These are phyloP conservation scores for Saturnispora dispora DNA, from an alignment of 805 yeast species.

Conservation along the genomic window DNA sequence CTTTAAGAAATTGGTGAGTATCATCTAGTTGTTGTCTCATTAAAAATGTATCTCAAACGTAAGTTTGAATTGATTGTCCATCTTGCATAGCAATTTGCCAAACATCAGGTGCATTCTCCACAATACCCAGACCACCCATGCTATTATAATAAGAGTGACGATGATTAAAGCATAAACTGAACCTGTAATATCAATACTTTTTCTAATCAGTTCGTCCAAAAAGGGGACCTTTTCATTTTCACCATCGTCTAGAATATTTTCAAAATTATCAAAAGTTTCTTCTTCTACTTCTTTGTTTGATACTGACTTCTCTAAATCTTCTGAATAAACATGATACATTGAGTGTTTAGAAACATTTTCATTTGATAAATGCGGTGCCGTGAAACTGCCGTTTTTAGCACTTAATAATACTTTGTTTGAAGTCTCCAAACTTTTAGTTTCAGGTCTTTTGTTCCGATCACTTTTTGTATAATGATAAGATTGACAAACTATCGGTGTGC, in stretches of 20 bases:
- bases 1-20: constrained; percentile 21
- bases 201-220: neutral
- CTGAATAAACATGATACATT: neutral
- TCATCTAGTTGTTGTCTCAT: constrained; percentile 32
- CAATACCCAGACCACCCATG: constrained; percentile 10
- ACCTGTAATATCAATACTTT: neutral
- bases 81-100: constrained; percentile 37
- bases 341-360: neutral
- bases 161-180: neutral
- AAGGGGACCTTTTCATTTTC: neutral
- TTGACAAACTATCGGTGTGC: neutral
- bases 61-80: constrained; percentile 33
- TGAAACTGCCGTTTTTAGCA: neutral
- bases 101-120: constrained; percentile 22
- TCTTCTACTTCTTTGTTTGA: neutral
- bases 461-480: neutral
- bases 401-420: too few species aligned
- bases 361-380: neutral
- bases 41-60: constrained; percentile 32
- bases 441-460: neutral
- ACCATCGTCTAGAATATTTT: neutral
- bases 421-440: neutral
- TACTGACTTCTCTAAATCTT: neutral
- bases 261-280: neutral
- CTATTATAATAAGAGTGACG: neutral